phyloP scores from a whole-genome alignment of 192 early-diverging fungal species.

The Coemansia sp. region DNA sequence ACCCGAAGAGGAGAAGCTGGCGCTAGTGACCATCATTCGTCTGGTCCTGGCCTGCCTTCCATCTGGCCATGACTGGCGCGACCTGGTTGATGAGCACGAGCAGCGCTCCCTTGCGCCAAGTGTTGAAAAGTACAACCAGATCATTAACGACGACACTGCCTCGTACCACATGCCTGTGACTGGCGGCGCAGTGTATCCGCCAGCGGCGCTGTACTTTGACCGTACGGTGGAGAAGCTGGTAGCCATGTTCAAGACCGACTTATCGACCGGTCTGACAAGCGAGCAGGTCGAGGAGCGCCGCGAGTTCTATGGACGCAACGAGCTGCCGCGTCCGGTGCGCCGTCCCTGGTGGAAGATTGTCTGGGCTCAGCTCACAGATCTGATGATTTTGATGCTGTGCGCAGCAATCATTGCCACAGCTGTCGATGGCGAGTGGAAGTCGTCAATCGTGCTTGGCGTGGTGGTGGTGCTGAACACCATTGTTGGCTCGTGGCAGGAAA shows the following conservation, averaged over 20 bases:
- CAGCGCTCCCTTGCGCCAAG: conserved; percentile 71
- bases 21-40: conserved; percentile 75
- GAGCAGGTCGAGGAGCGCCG: conserved; percentile 60
- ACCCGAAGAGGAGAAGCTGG: conserved; percentile 68
- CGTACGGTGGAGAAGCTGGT: conserved; percentile 79
- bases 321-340: conserved; percentile 70
- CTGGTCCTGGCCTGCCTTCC: conserved; percentile 74
- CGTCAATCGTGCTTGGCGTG: conserved; percentile 71
- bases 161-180: conserved; percentile 57
- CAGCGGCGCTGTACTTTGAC: conserved; percentile 87
- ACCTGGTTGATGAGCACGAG: conserved; percentile 81
- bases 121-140: conserved; percentile 62
- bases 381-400: conserved; percentile 91
- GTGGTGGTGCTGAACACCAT: conserved; percentile 88
- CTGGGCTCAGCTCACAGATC: conserved; percentile 86
- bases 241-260: conserved; percentile 80
- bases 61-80: conserved; percentile 87
- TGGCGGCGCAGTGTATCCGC: conserved; percentile 51
- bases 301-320: conserved; percentile 83
- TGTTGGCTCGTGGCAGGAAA: conserved; percentile 95
- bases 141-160: conserved; percentile 47
- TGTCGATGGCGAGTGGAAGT: conserved; percentile 81
- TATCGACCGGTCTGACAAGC: conserved; percentile 62
- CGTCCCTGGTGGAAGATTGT: conserved; percentile 81
- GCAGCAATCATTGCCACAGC: conserved; percentile 79